Base-by-base conservation (phyloP, 495 filamentous ascomycete species). In the Neurospora tetrasperma region DNA sequence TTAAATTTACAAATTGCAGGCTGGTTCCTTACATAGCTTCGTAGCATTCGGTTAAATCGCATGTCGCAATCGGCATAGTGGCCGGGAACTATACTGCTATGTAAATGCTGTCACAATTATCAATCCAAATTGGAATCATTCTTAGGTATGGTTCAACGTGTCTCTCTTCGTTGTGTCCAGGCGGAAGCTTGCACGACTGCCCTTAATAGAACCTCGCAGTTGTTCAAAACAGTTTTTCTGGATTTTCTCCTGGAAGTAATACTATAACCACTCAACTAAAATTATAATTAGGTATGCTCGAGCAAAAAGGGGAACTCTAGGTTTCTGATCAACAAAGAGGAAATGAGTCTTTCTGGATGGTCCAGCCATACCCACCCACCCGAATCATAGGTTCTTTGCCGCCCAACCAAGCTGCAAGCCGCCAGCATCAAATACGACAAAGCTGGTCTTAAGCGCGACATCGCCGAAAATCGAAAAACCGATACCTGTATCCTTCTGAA, bases 391-490 rank as follows among this genome's bases (percentile, higher is more conserved):
- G 9, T 41, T 44, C 79, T 86, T 85, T 70, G 78, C 71, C 7
- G 89, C 90, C 81, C 90, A 90, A 16, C 90, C 90, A 46, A 92
- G 79, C 11, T 79, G 79, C 7, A 79, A 79, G 39, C 82, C 79
- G 39, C 81, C 81, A 23, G 71, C 76, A 35, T 79, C 77, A 77
- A 93, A 93, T 23, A 96, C 89, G 23, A 90, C 92, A 77, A 91
- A 94, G 39, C 85, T 84, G n/a, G 83, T 82, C 79, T 86, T 87
- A 54, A 87, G 78, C 5, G 84, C 80, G 23, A 83, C 83, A 46
- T 85, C 85, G 74, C 86, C 78, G 72, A 82, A 87, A 12, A 96
- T 93, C 72, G 85, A 85, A 78, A 92, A 88, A 31, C 85, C 87
- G 38, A 92, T 84, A 70, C 88, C 89, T 16, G 82, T 80, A 80